Base-by-base conservation (phyloP, 805 yeast genomes). In the Candida sonorensis region DNA sequence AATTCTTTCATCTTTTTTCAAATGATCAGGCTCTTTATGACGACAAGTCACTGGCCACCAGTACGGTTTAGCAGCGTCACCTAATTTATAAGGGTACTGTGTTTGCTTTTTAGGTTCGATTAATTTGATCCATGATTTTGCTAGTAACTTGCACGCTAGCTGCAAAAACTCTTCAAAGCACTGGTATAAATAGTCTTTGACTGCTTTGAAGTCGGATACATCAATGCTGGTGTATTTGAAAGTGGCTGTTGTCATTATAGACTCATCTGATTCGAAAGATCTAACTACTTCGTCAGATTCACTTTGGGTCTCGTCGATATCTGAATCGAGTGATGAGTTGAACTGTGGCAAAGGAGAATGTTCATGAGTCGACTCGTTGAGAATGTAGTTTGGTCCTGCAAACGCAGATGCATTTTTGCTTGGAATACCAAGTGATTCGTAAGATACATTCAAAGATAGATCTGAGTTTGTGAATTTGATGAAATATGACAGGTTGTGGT, bases 1-100 rank as follows among this genome's bases (percentile, higher is more conserved):
- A 13, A 79, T 45, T 33, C 92, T 58, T 44, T 76, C 80, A 1
- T 55, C 57, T 48, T 77, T 81, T 36, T 62, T 66, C 36, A 82
- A 57, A 55, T 82, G 90, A 49, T 81, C 90, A 0, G 90, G 90
- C 46, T 81, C 88, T 27, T 61, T 64, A 53, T 81, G 90, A 23
- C 72, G 59, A 1, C 77, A 70, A 10, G 41, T 35, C 0, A 26
- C 23, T 0, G 88, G 88, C 92, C 92, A 81, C 88, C 88, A 81
- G 5, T 48, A 45, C 1, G 90, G 92, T 40, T 62, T 70, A 10
- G 69, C 44, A 0, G 17, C 29, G 10, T 69, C 67, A 2, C 74
- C 75, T 8, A 50, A 46, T 33, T 72, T 78, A 50, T 81, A 81
- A 4, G 90, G 90, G 42, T 58, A 68, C 16, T 58, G 55, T 1